phyloP scores from a whole-genome alignment of 257 asterid species.

The Verbena officinalis region DNA sequence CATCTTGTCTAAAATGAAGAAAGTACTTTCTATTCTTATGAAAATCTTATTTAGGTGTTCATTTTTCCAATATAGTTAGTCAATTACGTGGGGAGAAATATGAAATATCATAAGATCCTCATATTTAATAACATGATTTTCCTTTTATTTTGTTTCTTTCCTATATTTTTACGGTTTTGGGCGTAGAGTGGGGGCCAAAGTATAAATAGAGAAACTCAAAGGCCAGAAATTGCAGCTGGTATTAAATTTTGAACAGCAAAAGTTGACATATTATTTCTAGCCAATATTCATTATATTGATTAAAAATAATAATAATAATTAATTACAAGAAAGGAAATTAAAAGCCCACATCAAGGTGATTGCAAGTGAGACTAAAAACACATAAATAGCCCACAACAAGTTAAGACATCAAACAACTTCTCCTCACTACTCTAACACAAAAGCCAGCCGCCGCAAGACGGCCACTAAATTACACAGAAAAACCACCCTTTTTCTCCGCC shows the following conservation, averaged over 20 bases:
- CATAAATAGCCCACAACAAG: constrained; percentile 31
- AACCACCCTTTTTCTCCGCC: constrained; percentile 36
- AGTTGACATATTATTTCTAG: constrained; percentile 28
- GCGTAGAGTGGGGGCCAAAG: constrained; percentile 21
- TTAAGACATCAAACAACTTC: constrained; percentile 10
- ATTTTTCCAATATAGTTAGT: too few species aligned
- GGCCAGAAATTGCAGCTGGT: constrained; percentile 45
- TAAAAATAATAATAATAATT: neutral
- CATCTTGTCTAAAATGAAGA: too few species aligned
- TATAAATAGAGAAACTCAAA: constrained; percentile 17
- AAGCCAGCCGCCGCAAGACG: constrained; percentile 49
- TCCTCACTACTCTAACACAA: constrained; percentile 7
- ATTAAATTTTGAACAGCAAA: constrained; percentile 41
- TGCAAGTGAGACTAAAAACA: too few species aligned
- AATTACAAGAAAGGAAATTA: neutral
- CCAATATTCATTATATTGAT: constrained; percentile 22
- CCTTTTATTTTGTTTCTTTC: neutral
- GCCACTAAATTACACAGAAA: constrained; percentile 36
- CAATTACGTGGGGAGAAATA: too few species aligned
- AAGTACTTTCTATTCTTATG: too few species aligned
- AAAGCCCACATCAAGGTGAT: constrained; percentile 38
- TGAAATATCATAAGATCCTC: too few species aligned
- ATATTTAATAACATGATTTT: neutral
- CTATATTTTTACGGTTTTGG: neutral
- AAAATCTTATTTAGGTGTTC: too few species aligned